Conservation (phyloP, 495 filamentous ascomycete genomes). For the Xanthoparmelia taractica region DNA sequence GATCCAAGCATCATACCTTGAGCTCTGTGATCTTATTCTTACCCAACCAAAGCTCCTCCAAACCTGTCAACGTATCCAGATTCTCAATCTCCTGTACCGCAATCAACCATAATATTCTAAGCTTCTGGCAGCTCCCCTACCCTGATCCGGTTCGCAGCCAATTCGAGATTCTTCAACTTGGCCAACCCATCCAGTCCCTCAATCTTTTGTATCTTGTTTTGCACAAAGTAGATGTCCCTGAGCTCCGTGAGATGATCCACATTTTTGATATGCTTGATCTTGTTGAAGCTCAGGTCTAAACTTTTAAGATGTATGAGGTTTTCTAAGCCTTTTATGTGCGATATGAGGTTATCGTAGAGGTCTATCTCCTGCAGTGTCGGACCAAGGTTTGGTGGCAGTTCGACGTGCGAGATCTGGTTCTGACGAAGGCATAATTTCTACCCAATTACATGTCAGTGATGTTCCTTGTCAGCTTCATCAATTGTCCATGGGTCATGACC, state of each 20-base stretch:
- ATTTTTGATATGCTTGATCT: constrained; percentile 97
- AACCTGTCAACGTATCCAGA: constrained; percentile 60
- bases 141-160: constrained; percentile 85
- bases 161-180: constrained; percentile 71
- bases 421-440: constrained; percentile 87
- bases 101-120: constrained; percentile 6
- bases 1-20: constrained; percentile 38
- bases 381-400: constrained; percentile 56
- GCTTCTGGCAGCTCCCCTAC: constrained; percentile 30
- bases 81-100: constrained; percentile 69
- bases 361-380: constrained; percentile 72
- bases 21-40: constrained; percentile 96
- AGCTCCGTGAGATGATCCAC: constrained; percentile 70
- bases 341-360: constrained; percentile 95
- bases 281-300: constrained; percentile 95
- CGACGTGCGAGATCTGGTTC: constrained; percentile 76
- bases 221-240: constrained; percentile 83
- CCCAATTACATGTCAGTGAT: not conserved
- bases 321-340: constrained; percentile 77
- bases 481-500: not conserved
- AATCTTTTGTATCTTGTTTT: constrained; percentile 86
- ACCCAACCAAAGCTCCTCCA: constrained; percentile 91
- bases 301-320: constrained; percentile 63
- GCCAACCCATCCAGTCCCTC: constrained; percentile 72
- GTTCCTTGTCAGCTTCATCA: not conserved